Base-by-base conservation (phyloP, 2,329 filamentous ascomycete species). In the Myriangium duriaei region DNA sequence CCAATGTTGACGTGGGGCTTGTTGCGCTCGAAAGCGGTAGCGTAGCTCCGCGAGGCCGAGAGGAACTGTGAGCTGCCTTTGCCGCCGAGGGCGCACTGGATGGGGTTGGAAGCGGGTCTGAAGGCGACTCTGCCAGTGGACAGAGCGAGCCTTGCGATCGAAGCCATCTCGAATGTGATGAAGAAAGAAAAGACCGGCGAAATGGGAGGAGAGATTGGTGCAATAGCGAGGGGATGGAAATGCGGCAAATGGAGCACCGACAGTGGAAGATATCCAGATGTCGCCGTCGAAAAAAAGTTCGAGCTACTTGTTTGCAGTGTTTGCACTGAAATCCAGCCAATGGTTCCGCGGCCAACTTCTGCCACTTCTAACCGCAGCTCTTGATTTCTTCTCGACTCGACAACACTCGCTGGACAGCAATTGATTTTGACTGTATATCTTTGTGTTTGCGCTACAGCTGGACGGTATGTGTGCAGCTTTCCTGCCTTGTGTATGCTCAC, bases 1-100 rank as follows among this genome's bases (percentile, higher is more conserved):
- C 91, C 91, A 58, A 98, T 91, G 69, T 98, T 98, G 50, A 98
- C 88, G 63, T 98, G 91, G 43, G 91, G 91, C 74, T 98, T 98
- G 59, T 71, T 78, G 59, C 91, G 79, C 73, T 92, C 77, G 60
- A 81, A 98, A 47, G 61, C 71, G 42, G 67, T 69, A 42, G 74
- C 75, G 58, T 78, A 72, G 51, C 65, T 67, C 59, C 74, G 65
- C 17, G 51, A 45, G 47, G 72, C 71, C 54, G 79, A 64, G 55
- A 80, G 67, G 50, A 79, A 69, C 46, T 74, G 71, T 49, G 72
- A 68, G 49, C 71, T 69, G 57, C 73, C 75, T 61, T 77, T 72
- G 49, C 66, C 64, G 55, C 70, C 71, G 53, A 81, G 62, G 47
- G 74, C 72, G 54, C 73, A 72, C 63, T 86, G 82, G 51, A 95